phyloP scores from a whole-genome alignment of 2,329 filamentous ascomycete species.

The Pseudonectria foliicola region DNA sequence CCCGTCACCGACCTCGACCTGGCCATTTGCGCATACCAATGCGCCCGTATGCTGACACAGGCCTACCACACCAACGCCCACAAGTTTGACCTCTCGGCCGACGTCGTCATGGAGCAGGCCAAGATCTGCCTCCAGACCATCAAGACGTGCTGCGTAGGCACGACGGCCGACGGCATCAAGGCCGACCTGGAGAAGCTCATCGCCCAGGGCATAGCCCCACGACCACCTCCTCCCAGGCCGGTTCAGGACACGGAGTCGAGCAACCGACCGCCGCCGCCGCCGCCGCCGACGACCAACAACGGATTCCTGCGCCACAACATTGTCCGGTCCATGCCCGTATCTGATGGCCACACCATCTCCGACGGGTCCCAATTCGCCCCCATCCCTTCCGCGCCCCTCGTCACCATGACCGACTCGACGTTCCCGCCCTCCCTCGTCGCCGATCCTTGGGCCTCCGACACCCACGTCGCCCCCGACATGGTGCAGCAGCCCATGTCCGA shows the following conservation, averaged over 20 bases:
- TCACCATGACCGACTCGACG: conserved; percentile 23
- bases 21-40: conserved; percentile 49
- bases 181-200: conserved; percentile 47
- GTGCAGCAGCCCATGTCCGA: conserved; percentile 16
- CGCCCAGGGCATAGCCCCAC: conserved; percentile 32
- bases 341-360: conserved; percentile 23
- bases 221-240: conserved; percentile 14
- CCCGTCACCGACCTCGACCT: conserved; percentile 50
- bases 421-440: conserved; percentile 25
- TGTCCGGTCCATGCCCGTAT: conserved; percentile 17
- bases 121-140: conserved; percentile 45
- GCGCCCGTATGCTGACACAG: conserved; percentile 45
- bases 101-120: conserved; percentile 42
- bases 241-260: conserved; percentile 5
- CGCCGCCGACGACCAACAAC: conserved; percentile 15
- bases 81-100: conserved; percentile 37
- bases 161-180: conserved; percentile 40
- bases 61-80: conserved; percentile 38
- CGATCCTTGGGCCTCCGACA: conserved; percentile 23
- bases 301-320: conserved; percentile 16
- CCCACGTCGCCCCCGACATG: conserved; percentile 19
- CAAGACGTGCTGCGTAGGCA: conserved; percentile 42
- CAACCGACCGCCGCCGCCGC: conserved; percentile 10
- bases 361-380: conserved; percentile 13
- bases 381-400: conserved; percentile 9